These are phyloP conservation scores for Calocybe gangraenosa DNA, from an alignment of 768 basidiomycete genomes.

Conservation along the genomic window DNA sequence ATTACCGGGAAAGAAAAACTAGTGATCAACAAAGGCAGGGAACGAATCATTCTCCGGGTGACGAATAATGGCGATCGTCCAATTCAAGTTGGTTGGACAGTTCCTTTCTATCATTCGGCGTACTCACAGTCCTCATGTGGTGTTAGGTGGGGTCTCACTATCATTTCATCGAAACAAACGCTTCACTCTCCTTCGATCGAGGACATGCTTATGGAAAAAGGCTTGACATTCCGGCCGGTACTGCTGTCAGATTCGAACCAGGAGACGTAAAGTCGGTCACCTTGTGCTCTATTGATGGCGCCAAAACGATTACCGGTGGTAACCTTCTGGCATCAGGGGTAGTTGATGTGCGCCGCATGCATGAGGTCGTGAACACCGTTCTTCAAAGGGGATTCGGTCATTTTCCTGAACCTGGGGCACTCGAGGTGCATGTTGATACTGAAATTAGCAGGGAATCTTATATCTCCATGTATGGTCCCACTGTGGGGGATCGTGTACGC, in stretches of 20 bases:
- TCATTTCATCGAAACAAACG: conserved; percentile 90
- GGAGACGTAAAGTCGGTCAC: conserved; percentile 83
- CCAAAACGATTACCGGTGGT: conserved; percentile 70
- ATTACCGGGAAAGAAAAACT: conserved; percentile 64
- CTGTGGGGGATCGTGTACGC: conserved; percentile 82
- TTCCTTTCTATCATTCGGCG: not conserved
- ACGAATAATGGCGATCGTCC: conserved; percentile 92
- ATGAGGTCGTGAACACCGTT: conserved; percentile 43
- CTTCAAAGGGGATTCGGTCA: conserved; percentile 68
- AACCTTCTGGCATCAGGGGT: conserved; percentile 64
- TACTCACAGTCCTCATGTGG: conserved; percentile 2
- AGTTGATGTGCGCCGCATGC: conserved; percentile 38
- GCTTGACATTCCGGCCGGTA: conserved; percentile 92
- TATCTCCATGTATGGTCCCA: conserved; percentile 94
- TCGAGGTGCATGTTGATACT: conserved; percentile 46
- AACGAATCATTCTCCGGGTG: conserved; percentile 67
- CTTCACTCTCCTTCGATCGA: conserved; percentile 78
- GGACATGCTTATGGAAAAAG: conserved; percentile 74
- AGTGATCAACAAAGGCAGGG: conserved; percentile 69
- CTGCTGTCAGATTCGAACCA: conserved; percentile 95
- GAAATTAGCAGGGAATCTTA: conserved; percentile 69
- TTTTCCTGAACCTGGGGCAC: conserved; percentile 59
- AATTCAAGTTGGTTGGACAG: conserved; percentile 62
- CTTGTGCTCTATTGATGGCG: conserved; percentile 76
- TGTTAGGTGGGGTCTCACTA: conserved; percentile 89